Percentiles rank a stretch among this genome's conserved stretches.
Evolutionary conservation across 257 asterid genomes (phyloP).

Genomic region (Solanum clarkiae): DNA sequence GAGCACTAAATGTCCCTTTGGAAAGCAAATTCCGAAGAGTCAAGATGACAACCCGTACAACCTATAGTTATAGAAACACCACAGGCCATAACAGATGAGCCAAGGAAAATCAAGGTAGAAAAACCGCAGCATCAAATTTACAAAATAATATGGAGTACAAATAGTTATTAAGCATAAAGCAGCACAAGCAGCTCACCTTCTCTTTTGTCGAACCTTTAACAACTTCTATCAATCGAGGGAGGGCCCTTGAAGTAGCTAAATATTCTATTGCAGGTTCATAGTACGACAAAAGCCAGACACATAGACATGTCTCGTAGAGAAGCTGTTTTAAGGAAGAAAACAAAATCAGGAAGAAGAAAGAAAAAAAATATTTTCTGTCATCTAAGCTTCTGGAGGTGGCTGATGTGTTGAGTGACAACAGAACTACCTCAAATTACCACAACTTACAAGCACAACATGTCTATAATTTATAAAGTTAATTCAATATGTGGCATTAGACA

Average conservation of each 20-base stretch:
- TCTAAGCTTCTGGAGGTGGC: background rate
- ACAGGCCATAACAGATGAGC: background rate
- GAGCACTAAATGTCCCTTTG: slow-evolving; percentile 74
- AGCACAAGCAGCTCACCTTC: slow-evolving; percentile 32
- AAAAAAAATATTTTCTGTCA: background rate
- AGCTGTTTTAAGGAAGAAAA: slow-evolving; percentile 47
- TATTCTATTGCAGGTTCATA: slow-evolving; percentile 83
- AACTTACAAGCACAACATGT: background rate
- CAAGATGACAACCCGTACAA: slow-evolving; percentile 81
- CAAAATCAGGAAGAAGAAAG: background rate
- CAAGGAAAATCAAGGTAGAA: background rate
- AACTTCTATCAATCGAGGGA: slow-evolving; percentile 66
- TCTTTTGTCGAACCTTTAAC: slow-evolving; percentile 91
- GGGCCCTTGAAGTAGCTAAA: slow-evolving; percentile 64
- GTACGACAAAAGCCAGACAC: slow-evolving; percentile 91
- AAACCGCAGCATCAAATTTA: background rate
- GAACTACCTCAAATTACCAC: background rate
- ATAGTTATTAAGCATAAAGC: background rate
- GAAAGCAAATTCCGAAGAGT: slow-evolving; percentile 71
- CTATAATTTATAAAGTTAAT: background rate
- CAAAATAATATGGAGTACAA: background rate
- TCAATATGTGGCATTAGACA: background rate
- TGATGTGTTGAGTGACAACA: background rate
- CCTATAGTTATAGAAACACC: slow-evolving; percentile 30
- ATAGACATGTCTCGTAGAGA: slow-evolving; percentile 84